Conservation (phyloP, 2,329 filamentous ascomycete species). For the Alternaria burnsii region DNA sequence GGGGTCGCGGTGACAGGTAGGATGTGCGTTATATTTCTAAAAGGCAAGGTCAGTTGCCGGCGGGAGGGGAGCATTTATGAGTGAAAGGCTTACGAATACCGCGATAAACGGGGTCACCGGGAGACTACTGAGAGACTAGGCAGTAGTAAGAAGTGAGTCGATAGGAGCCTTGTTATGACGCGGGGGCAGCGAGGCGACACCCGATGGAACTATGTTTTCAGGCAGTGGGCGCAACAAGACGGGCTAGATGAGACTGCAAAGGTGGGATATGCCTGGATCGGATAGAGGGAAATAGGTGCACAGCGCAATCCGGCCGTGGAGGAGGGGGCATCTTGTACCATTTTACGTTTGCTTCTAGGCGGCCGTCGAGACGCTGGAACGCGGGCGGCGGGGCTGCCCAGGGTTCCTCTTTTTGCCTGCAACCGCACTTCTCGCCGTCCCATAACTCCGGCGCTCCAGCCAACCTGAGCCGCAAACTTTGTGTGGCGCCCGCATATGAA, state of each 20-base stretch:
- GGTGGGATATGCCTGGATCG: not conserved
- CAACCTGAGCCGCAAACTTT: slow-evolving; percentile 18
- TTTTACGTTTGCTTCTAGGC: slow-evolving; percentile 6
- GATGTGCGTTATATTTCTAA: slow-evolving; percentile 17
- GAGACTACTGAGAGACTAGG: slow-evolving; percentile 22
- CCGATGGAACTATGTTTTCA: slow-evolving; percentile 11
- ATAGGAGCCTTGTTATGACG: slow-evolving; percentile 24
- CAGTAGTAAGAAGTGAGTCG: slow-evolving; percentile 24
- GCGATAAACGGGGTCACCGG: slow-evolving; percentile 22
- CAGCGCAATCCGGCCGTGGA: not conserved
- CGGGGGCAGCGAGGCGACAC: slow-evolving; percentile 26
- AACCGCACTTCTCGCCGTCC: slow-evolving; percentile 8
- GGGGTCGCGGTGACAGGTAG: slow-evolving; percentile 7
- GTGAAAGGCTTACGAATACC: slow-evolving; percentile 26
- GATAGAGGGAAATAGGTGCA: slow-evolving; percentile 2
- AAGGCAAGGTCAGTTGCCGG: slow-evolving; percentile 26
- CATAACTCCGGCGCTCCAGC: slow-evolving; percentile 8
- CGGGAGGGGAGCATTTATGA: slow-evolving; percentile 22
- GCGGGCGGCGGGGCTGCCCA: slow-evolving; percentile 16
- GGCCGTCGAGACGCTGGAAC: slow-evolving; percentile 13
- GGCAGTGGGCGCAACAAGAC: slow-evolving; percentile 1
- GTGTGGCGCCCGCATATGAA: slow-evolving; percentile 16
- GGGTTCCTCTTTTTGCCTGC: slow-evolving; percentile 3
- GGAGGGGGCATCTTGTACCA: slow-evolving; percentile 11
- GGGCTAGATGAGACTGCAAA: not conserved